Base-by-base conservation (phyloP, 306 rosid species). In the Dryas octopetala region DNA sequence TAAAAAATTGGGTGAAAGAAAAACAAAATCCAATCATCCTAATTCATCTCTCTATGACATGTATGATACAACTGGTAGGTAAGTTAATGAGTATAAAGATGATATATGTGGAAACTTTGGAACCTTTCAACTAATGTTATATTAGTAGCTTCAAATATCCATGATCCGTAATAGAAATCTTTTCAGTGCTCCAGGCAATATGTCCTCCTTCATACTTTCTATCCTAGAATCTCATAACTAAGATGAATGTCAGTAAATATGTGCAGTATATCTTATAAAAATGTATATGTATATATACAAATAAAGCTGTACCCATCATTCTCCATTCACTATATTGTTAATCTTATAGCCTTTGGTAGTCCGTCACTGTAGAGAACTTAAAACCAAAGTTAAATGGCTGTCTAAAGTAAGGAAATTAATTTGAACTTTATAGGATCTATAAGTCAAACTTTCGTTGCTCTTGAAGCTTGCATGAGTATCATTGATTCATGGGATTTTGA, bases 401-500 rank as follows among this genome's bases (percentile, higher is more conserved):
- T 8, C 5, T 6, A 12, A 60, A 32, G 38, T 32, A 32, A 32
- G 38, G 64, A 9, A 12, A 15, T 60, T 11, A 60, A 28, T 60
- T 0, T 32, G 16, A 62, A 62, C 47, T 46, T 62, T 14, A 9
- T n/a, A 38, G 12, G 26, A 62, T 62, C 67, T 62, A 38, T 13
- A 46, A 14, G 66, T 13, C 13, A 44, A 62, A 38, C 3, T 43
- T 70, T 41, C 13, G 17, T 55, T 54, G 50, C 50, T 52, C 11
- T n/a, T n/a, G 49, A 11, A 70, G 38, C 62, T 70, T 70, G 62
- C 74, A 52, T 40, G 2, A 9, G 48, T 70, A 23, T 48, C 13
- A 40, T 54, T 70, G 66, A 23, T 57, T 32, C 38, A 55, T 71
- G 75, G 1, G 53, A 71, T 40, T 71, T 47, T 71, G 52, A 55